phyloP scores from a whole-genome alignment of 495 filamentous ascomycete species.

The Jackrogersella minutella region DNA sequence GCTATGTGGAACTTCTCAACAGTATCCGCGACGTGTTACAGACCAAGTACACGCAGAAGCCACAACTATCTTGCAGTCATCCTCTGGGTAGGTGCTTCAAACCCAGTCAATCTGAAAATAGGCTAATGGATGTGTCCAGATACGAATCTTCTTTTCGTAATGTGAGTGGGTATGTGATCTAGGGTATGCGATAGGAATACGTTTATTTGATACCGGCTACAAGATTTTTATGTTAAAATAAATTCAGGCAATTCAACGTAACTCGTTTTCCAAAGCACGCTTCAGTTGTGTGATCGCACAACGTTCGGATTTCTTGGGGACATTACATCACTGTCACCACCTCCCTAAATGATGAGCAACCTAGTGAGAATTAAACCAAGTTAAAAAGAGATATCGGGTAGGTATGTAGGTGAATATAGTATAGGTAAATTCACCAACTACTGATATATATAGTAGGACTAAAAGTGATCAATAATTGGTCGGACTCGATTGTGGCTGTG shows the following conservation, averaged over 20 bases:
- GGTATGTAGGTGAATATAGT: too few species aligned
- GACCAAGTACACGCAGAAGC: conserved; percentile 91
- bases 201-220: not conserved
- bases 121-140: conserved; percentile 48
- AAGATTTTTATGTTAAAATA: not conserved
- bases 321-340: not conserved
- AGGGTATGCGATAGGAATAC: not conserved
- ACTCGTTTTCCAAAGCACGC: not conserved
- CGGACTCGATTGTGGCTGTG: too few species aligned
- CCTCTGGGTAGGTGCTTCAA: conserved; percentile 74
- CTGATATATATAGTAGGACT: too few species aligned
- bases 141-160: conserved; percentile 56
- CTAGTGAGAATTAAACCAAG: too few species aligned
- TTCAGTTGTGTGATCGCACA: not conserved
- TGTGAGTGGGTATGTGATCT: conserved; percentile 48
- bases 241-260: not conserved
- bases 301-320: not conserved
- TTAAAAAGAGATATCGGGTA: too few species aligned
- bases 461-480: too few species aligned
- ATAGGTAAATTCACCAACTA: too few species aligned
- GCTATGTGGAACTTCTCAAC: conserved; percentile 92
- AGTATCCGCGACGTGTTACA: conserved; percentile 89
- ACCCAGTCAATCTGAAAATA: conserved; percentile 16
- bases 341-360: too few species aligned
- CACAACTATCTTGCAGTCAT: conserved; percentile 95